These are phyloP conservation scores for Neurospora terricola DNA, from an alignment of 495 filamentous ascomycete species.

Conservation along the genomic window DNA sequence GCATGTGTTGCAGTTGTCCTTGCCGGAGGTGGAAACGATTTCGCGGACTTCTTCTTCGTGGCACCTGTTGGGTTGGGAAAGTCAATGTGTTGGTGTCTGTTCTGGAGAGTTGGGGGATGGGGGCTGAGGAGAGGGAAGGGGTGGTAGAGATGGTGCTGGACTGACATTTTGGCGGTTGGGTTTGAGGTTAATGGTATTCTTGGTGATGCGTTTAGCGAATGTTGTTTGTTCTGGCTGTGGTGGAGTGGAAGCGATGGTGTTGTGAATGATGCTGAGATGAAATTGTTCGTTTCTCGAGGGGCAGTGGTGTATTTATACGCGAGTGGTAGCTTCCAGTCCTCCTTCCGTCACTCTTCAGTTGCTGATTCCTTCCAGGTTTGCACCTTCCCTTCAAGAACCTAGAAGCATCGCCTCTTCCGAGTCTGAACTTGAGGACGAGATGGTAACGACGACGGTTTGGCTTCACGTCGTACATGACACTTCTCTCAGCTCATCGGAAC, in stretches of 20 bases:
- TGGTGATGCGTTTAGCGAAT: not conserved
- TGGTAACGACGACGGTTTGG: not conserved
- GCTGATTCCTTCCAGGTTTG: not conserved
- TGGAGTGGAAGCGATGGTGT: not conserved
- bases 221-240: not conserved
- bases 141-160: not conserved
- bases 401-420: not conserved
- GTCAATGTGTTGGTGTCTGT: not conserved
- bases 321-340: not conserved
- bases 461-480: not conserved
- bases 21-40: not conserved
- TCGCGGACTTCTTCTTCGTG: not conserved
- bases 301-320: not conserved
- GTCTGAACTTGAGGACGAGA: not conserved
- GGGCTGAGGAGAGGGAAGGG: too few relatives aligned
- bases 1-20: not conserved
- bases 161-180: not conserved
- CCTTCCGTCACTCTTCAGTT: not conserved
- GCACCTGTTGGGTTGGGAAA: not conserved
- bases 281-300: not conserved
- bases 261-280: not conserved
- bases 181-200: not conserved
- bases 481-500: not conserved
- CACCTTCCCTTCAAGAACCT: not conserved
- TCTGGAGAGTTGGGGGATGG: not conserved